These are phyloP conservation scores for Chenopodium formosanum DNA, from an alignment of 148 eudicot species.

Conservation along the genomic window DNA sequence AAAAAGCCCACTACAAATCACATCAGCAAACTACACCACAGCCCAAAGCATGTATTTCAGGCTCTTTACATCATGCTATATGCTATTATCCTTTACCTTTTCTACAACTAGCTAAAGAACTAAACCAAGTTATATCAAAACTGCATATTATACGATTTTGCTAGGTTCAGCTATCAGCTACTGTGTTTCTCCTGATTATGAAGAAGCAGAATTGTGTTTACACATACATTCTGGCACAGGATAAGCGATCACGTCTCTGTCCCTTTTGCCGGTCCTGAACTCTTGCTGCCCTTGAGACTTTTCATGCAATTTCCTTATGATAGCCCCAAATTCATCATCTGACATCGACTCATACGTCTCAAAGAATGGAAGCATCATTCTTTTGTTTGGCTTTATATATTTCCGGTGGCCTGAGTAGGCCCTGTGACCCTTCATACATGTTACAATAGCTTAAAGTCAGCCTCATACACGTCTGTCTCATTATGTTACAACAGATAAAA, in stretches of 20 bases:
- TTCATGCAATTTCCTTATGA: constrained; percentile 52
- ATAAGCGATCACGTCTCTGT: constrained; percentile 61
- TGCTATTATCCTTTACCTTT: background rate
- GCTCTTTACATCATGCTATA: background rate
- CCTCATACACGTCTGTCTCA: background rate
- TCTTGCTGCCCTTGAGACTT: constrained; percentile 64
- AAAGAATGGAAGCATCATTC: constrained; percentile 60
- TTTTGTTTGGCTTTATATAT: constrained; percentile 66
- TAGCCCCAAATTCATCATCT: constrained; percentile 37
- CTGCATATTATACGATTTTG: background rate
- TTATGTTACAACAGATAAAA: background rate
- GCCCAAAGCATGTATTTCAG: background rate
- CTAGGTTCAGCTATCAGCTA: background rate
- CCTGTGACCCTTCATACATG: constrained; percentile 57
- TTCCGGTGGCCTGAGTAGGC: constrained; percentile 76
- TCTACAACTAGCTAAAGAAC: background rate
- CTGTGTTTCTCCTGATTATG: background rate
- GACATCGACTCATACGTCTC: constrained; percentile 36
- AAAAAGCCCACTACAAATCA: background rate
- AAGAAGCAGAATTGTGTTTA: constrained; percentile 23
- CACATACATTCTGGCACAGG: constrained; percentile 87
- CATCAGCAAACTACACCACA: background rate
- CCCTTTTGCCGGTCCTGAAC: constrained; percentile 51
- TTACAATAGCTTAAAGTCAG: background rate
- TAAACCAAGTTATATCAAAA: background rate